Conservation (phyloP, 176 grass and related monocot genomes). For the Oryza meyeriana region DNA sequence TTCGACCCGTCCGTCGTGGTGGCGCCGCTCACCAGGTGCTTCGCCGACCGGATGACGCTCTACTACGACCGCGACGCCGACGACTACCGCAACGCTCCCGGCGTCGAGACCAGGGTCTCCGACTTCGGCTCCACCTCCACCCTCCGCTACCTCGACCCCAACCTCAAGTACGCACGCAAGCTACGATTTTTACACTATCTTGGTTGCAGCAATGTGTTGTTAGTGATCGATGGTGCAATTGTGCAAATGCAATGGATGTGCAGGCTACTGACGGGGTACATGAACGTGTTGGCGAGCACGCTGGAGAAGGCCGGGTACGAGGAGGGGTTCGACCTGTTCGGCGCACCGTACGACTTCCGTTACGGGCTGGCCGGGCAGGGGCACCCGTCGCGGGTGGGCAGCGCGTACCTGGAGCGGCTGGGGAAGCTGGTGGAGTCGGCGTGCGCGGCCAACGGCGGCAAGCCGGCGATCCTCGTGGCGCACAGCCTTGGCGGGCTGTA, state of each 20-base stretch:
- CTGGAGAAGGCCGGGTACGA: constrained; percentile 73
- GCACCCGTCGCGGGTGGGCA: constrained; percentile 58
- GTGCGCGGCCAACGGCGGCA: constrained; percentile 44
- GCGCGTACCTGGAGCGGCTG: constrained; percentile 58
- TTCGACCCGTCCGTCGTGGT: constrained; percentile 78
- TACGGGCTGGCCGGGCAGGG: constrained; percentile 66
- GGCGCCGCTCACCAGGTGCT: constrained; percentile 61
- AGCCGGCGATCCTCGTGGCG: constrained; percentile 58
- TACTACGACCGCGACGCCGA: constrained; percentile 49
- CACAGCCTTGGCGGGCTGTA: constrained; percentile 80
- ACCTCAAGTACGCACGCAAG: constrained; percentile 47
- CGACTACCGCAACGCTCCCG: constrained; percentile 78
- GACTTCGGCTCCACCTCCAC: constrained; percentile 61
- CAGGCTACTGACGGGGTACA: constrained; percentile 69
- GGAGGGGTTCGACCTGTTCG: constrained; percentile 62
- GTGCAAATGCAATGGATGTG: background rate
- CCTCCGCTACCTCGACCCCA: constrained; percentile 68
- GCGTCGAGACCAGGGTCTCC: constrained; percentile 61
- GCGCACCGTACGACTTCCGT: constrained; percentile 86
- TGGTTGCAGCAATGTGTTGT: too few species aligned
- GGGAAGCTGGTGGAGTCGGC: constrained; percentile 53
- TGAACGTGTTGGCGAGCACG: constrained; percentile 53
- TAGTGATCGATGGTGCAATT: background rate
- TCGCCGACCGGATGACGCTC: constrained; percentile 71
- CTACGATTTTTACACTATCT: background rate